Evolutionary conservation across 1,284 basidiomycete genomes (phyloP).

Genomic region (Melampsora allii-populina): DNA sequence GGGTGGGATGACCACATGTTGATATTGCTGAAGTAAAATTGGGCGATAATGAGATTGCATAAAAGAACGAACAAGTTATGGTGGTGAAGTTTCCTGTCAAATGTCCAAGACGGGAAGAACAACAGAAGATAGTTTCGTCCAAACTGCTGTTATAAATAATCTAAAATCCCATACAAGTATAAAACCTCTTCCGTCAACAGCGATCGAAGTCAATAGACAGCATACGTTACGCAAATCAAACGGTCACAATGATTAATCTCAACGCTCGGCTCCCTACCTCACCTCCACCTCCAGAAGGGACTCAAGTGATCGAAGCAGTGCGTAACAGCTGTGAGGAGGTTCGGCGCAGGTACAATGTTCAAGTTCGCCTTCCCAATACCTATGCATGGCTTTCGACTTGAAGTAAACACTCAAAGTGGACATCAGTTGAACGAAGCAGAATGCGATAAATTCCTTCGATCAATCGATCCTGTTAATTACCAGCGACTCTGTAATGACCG

Average conservation of each 20-base stretch:
- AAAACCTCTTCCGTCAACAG: too few species aligned
- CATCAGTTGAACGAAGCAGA: conserved; percentile 1
- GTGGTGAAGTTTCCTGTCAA: too few species aligned
- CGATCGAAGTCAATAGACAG: too few species aligned
- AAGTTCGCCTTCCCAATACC: background rate
- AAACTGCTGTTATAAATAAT: too few species aligned
- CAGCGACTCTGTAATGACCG: background rate
- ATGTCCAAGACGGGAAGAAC: too few species aligned
- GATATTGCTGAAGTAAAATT: too few species aligned
- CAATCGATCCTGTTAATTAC: background rate
- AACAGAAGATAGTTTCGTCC: too few species aligned
- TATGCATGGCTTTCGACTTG: background rate
- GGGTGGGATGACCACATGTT: too few species aligned
- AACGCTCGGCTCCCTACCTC: background rate
- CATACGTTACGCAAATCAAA: background rate
- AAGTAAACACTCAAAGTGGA: background rate
- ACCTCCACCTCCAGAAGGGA: background rate
- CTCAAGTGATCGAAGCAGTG: background rate
- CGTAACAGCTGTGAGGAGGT: conserved; percentile 1
- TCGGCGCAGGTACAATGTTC: conserved; percentile 2
- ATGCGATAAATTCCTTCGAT: background rate
- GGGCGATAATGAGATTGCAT: background rate
- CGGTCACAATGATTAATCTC: background rate
- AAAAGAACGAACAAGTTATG: background rate
- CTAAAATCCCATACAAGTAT: too few species aligned